These are phyloP conservation scores for Fusarium pininemorale DNA, from an alignment of 2,329 filamentous ascomycete genomes.

Conservation along the genomic window DNA sequence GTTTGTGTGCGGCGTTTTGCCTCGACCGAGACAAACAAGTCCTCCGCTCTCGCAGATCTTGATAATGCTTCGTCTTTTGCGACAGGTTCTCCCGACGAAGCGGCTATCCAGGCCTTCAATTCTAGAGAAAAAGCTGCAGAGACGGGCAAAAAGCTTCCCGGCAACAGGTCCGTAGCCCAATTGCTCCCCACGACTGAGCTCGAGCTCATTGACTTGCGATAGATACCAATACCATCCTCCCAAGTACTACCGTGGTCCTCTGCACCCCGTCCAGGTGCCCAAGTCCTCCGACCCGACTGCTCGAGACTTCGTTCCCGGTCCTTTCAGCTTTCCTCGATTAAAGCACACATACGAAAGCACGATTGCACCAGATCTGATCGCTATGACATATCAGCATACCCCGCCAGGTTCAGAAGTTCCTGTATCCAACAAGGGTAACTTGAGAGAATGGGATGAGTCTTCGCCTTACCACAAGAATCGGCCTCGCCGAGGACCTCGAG, in stretches of 20 bases:
- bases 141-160: conserved; percentile 53
- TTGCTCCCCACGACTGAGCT: background rate
- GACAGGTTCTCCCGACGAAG: conserved; percentile 52
- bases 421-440: conserved; percentile 65
- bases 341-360: conserved; percentile 91
- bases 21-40: conserved; percentile 56
- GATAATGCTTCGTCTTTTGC: conserved; percentile 61
- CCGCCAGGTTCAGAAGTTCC: conserved; percentile 74
- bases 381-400: conserved; percentile 85
- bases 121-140: conserved; percentile 48
- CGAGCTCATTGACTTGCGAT: conserved; percentile 16
- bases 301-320: conserved; percentile 87
- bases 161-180: conserved; percentile 54
- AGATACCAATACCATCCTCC: conserved; percentile 97
- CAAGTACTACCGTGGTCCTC: conserved; percentile 91
- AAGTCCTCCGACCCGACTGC: conserved; percentile 85
- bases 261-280: conserved; percentile 94
- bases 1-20: conserved; percentile 52
- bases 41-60: conserved; percentile 56
- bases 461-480: conserved; percentile 96
- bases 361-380: conserved; percentile 86
- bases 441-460: conserved; percentile 87
- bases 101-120: conserved; percentile 53
- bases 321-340: conserved; percentile 87
- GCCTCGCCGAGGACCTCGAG: conserved; percentile 83